Base-by-base conservation (phyloP, 495 filamentous ascomycete genomes). In the Endocarpon pusillum region DNA sequence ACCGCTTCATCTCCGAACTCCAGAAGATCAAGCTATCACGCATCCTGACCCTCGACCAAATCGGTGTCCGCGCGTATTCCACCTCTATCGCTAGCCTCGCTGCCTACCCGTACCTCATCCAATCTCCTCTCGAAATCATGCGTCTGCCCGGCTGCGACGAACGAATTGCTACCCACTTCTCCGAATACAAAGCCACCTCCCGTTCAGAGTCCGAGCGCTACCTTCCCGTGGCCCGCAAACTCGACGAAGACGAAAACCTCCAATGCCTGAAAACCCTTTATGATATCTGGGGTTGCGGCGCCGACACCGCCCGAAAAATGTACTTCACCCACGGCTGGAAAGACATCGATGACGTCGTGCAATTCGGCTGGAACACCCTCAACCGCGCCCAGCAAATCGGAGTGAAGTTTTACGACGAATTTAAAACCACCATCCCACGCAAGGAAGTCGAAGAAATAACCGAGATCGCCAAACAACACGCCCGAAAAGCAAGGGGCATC, bases 391-490 rank as follows among this genome's bases (percentile, higher is more conserved):
- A 92, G 51, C 85, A 96, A 48, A 92, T 97, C 30, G 89, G 89
- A 1, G 52, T 96, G n/a, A 96, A 96, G 48, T 94, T 75, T 50
- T 93, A 86, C 49, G 81, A 91, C 29, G 89, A 96, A 35, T 78
- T 97, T 28, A 61, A 68, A 21, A 49, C 61, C 15, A 67, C 66
- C 21, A 79, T 97, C 12, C 66, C 84, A 1, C 66, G 86, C 1
- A 29, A 35, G 0, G 87, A 97, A 45, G 75, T 83, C 2, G 77
- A 83, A 43, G 37, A 46, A 1, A 94, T 94, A 37, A 70, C 64
- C 0, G 38, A 44, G 3, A 59, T 61, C 6, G 62, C 96, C 23
- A 59, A 67, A 2, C 41, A 52, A 2, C 73, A 86, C 43, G 85
- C 84, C 2, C 61, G 61, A 16, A 37, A 49, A 48, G 43, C 67